Base-by-base conservation (phyloP, 805 yeast genomes). In the Yamadazyma sp. region DNA sequence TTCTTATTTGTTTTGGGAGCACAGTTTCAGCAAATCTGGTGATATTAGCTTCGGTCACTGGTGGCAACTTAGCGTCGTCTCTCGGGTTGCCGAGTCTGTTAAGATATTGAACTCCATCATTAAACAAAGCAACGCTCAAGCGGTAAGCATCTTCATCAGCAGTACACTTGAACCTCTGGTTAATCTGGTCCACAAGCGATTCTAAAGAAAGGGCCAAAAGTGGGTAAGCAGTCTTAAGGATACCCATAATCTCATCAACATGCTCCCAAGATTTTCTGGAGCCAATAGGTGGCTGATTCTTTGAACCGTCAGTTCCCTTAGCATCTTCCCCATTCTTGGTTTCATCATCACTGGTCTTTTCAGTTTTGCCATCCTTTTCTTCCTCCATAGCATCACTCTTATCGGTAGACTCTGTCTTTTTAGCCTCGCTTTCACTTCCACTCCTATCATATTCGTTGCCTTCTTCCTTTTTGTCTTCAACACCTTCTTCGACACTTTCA, bases 121-220 rank as follows among this genome's bases (percentile, higher is more conserved):
- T 88, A 45, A 93, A 73, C 40, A 93, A 64, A 0, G 97, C 99
- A 45, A 89, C 88, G 34, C 95, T 90, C 38, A 93, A 71, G 48
- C 99, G 72, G 60, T 93, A 95, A 1, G 96, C 91, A 60, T 93
- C 99, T 53, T 91, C 99, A 59, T 93, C 99, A 1, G 93, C 86
- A 30, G 85, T 84, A 24, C 95, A 82, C 62, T 91, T 93, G 72
- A 93, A 91, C 38, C 97, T 72, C 57, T 89, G 96, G 53, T 82
- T 83, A 38, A 93, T 87, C 66, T 95, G 99, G 53, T 95, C 98
- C 19, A 93, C 97, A 38, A 95, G 66, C 0, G 98, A 88, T 60
- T 93, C 99, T 46, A 95, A 71, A 0, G 97, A 88, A 30, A 93
- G 73, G 0, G 99, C 96, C 45, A 93, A 66, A 37, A 93, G 66